Evolutionary conservation across 2,329 filamentous ascomycete genomes (phyloP).

Genomic region (Aureobasidium sp.): DNA sequence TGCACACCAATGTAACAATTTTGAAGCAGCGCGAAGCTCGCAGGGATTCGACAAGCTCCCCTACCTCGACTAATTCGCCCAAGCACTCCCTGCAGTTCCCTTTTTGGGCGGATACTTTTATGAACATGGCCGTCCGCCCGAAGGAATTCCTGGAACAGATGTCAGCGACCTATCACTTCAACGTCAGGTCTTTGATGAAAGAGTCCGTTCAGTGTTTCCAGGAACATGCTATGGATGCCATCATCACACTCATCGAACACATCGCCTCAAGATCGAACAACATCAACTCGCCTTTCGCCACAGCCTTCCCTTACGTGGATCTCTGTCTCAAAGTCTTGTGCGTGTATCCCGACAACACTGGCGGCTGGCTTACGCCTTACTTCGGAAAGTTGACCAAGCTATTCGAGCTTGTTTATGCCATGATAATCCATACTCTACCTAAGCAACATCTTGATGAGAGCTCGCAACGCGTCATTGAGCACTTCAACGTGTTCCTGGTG

Average conservation of each 20-base stretch:
- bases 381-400: neutral
- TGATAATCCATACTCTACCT: neutral
- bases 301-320: neutral
- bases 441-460: neutral
- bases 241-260: neutral
- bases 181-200: neutral
- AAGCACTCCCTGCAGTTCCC: neutral
- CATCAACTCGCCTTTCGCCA: neutral
- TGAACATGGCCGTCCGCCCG: neutral
- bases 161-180: neutral
- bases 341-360: neutral
- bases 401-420: neutral
- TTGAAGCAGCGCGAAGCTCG: neutral
- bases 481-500: neutral
- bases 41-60: conserved; percentile 7
- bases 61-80: neutral
- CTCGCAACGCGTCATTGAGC: neutral
- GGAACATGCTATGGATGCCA: neutral
- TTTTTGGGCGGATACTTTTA: neutral
- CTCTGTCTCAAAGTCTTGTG: neutral
- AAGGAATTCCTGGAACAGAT: neutral
- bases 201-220: neutral
- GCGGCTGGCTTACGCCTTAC: neutral
- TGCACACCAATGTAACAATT: neutral
- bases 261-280: neutral